Evolutionary conservation across 2,329 filamentous ascomycete genomes (phyloP).

Genomic region (Colletotrichum tropicale): DNA sequence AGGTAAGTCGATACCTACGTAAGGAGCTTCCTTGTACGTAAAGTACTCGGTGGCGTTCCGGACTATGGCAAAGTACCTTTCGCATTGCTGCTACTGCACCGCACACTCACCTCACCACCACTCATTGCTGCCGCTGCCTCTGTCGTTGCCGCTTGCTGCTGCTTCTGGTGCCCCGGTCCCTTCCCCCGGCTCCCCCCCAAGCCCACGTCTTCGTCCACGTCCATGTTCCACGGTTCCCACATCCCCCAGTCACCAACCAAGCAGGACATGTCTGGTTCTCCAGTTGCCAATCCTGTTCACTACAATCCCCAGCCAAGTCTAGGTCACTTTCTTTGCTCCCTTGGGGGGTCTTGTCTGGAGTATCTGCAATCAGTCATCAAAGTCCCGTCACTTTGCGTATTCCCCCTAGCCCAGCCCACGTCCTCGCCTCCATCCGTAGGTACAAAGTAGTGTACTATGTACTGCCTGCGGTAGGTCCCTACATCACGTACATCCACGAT

Average conservation of each 20-base stretch:
- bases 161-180: background rate
- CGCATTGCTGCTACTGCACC: background rate
- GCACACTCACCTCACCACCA: background rate
- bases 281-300: background rate
- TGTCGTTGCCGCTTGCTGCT: background rate
- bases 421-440: background rate
- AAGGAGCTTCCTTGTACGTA: conserved; percentile 1
- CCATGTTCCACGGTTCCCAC: background rate
- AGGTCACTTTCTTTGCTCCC: background rate
- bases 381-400: background rate
- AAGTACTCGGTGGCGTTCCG: conserved; percentile 5
- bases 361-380: background rate
- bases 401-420: background rate
- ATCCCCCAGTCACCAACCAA: background rate
- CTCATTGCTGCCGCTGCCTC: background rate
- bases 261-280: background rate
- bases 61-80: conserved; percentile 14
- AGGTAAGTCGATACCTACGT: background rate
- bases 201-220: background rate
- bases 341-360: background rate
- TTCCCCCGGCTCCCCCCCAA: background rate
- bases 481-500: background rate
- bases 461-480: background rate
- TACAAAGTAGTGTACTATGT: background rate
- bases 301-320: background rate